phyloP scores from a whole-genome alignment of 352 stramenopile species.

The Globisporangium nunn region DNA sequence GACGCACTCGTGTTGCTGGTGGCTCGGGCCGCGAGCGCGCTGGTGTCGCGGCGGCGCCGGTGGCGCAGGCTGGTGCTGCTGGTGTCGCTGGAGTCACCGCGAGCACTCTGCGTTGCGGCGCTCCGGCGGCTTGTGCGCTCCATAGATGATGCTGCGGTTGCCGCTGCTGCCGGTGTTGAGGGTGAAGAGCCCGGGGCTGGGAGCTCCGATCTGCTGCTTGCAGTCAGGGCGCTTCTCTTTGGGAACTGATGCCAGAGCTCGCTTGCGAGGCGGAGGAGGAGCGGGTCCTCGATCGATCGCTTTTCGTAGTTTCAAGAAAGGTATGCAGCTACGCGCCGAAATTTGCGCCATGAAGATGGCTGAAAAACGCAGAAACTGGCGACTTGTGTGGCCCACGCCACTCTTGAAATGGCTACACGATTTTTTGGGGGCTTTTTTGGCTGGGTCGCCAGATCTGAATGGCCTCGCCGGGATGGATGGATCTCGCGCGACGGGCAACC shows the following conservation, averaged over 20 bases:
- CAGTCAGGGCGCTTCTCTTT: background rate
- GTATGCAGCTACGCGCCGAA: background rate
- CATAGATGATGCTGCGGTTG: conserved; percentile 16
- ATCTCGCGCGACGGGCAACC: no score
- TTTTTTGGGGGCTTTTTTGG: no score
- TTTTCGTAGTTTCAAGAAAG: background rate
- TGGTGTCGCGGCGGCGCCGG: conserved; percentile 23
- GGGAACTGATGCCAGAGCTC: background rate
- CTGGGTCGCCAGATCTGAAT: no score
- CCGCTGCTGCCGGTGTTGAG: background rate
- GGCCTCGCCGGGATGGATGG: no score
- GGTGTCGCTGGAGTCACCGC: conserved; percentile 14
- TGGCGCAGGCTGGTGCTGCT: conserved; percentile 25
- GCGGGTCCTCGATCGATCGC: background rate
- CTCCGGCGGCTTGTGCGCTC: conserved; percentile 48
- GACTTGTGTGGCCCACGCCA: background rate
- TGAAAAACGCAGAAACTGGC: background rate
- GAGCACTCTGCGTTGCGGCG: conserved; percentile 15
- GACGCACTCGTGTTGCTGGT: conserved; percentile 18
- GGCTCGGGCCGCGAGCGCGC: conserved; percentile 10
- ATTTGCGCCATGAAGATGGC: background rate
- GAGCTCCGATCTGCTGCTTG: no score
- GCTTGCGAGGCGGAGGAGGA: background rate
- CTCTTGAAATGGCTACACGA: background rate
- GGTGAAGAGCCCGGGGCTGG: no score